These are phyloP conservation scores for Ogataea trehaloabstinens DNA, from an alignment of 805 yeast species.

Conservation along the genomic window DNA sequence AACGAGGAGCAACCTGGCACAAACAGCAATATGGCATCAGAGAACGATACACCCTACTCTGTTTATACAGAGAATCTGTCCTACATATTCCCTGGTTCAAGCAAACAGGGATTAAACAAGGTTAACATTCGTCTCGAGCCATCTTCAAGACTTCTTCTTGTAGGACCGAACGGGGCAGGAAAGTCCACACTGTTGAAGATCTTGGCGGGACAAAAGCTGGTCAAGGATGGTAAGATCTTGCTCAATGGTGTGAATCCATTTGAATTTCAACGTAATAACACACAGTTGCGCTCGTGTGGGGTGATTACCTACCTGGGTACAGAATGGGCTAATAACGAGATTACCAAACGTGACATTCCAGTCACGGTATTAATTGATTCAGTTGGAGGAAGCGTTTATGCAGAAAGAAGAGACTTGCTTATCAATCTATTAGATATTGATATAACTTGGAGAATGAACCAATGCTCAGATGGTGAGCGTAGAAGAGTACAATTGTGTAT, in stretches of 20 bases:
- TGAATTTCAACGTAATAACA: slow-evolving; percentile 30
- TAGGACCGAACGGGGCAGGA: slow-evolving; percentile 98
- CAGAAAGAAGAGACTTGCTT: slow-evolving; percentile 74
- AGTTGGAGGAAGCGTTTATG: slow-evolving; percentile 71
- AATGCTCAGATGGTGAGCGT: slow-evolving; percentile 91
- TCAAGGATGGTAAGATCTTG: slow-evolving; percentile 63
- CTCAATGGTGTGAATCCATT: slow-evolving; percentile 92
- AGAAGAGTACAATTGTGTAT: slow-evolving; percentile 90
- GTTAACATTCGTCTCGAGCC: slow-evolving; percentile 61
- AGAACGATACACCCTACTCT: slow-evolving; percentile 33
- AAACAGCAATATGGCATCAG: not conserved
- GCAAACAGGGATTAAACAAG: slow-evolving; percentile 64
- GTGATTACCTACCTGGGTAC: slow-evolving; percentile 80
- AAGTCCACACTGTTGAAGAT: slow-evolving; percentile 84
- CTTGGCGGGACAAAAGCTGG: slow-evolving; percentile 87
- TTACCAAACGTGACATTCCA: slow-evolving; percentile 88
- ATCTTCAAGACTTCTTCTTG: slow-evolving; percentile 71
- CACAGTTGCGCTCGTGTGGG: slow-evolving; percentile 14
- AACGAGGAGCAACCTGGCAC: too few relatives aligned
- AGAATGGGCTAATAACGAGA: slow-evolving; percentile 93
- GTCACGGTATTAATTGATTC: slow-evolving; percentile 75
- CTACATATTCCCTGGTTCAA: slow-evolving; percentile 62
- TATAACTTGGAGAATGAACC: slow-evolving; percentile 87
- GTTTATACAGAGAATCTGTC: slow-evolving; percentile 63
- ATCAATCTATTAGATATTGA: slow-evolving; percentile 82